Conservation (phyloP, 2,329 filamentous ascomycete species). For the Paraphoma sp. region DNA sequence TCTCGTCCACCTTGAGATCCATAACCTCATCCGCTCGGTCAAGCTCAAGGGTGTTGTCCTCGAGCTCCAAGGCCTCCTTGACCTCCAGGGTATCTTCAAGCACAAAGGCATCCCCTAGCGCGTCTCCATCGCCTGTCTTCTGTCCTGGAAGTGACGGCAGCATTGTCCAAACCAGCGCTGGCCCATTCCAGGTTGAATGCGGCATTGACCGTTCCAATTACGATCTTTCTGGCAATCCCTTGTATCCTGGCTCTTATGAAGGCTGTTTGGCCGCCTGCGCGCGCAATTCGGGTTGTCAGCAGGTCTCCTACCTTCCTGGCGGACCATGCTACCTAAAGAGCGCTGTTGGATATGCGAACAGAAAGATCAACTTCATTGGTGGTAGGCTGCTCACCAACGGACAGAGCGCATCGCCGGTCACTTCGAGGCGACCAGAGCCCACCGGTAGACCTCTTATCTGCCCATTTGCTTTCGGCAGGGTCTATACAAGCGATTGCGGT, state of each 20-base stretch:
- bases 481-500: slow-evolving; percentile 21
- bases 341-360: not conserved
- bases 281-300: not conserved
- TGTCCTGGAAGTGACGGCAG: slow-evolving; percentile 14
- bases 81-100: too few species aligned
- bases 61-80: too few species aligned
- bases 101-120: too few species aligned
- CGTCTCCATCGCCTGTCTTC: not conserved
- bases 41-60: too few species aligned
- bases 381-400: slow-evolving; percentile 12
- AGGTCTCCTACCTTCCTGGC: not conserved
- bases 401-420: slow-evolving; percentile 1
- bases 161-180: not conserved
- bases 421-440: slow-evolving; percentile 1
- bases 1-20: too few species aligned
- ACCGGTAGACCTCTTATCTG: slow-evolving; percentile 8
- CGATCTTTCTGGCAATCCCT: slow-evolving; percentile 2
- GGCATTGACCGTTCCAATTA: slow-evolving; percentile 8
- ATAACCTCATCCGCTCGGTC: too few species aligned
- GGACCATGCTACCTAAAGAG: slow-evolving; percentile 4
- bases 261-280: not conserved
- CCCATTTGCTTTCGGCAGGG: slow-evolving; percentile 19
- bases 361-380: slow-evolving; percentile 20
- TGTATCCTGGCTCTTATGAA: not conserved
- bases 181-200: slow-evolving; percentile 15